Base-by-base conservation (phyloP, 2,329 filamentous ascomycete genomes). In the Leptodontidium sp. region DNA sequence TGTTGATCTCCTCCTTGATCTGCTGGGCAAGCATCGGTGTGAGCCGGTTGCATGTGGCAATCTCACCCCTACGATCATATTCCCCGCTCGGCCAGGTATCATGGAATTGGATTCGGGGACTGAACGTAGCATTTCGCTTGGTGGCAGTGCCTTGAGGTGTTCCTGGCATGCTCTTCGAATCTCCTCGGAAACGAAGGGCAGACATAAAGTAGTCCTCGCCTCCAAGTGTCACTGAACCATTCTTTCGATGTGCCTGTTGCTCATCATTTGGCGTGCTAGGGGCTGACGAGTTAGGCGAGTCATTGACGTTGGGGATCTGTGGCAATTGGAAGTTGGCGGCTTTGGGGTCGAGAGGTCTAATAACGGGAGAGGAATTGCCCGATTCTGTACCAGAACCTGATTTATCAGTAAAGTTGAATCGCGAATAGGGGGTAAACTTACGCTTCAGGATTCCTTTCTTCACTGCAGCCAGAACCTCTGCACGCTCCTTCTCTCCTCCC, bases 1-100 rank as follows among this genome's bases (percentile, higher is more conserved):
- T 97, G 83, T 99, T 99, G 75, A 99, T 88, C 83, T 99, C 96
- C 83, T 99, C 96, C 83, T 98, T 98, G 83, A 99, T 99, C 81
- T 99, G 96, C 82, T 99, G 96, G 57, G 96, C 96, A 72, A 99
- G 88, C 87, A 98, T 94, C 14, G 96, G 96, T 61, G 96, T 99
- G 74, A 99, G 86, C 73, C 95, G 93, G 79, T 99, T 99, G 88
- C 96, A 99, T 1, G 96, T 99, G 12, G 96, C 94, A 82, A 98
- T 92, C 70, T 99, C 96, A 65, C 96, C 96, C 65, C 96, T 90
- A 71, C 96, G 92, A 80, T 99, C 96, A 78, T 99, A 99, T 80
- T 99, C 96, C 75, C 92, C 91, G 77, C 91, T 93, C 2, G 94
- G 94, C 94, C 94, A 99, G 8, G 94, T 98, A 78, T 99, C 96